Conservation (phyloP, 345 rosid species). For the Rubroshorea leprosula region DNA sequence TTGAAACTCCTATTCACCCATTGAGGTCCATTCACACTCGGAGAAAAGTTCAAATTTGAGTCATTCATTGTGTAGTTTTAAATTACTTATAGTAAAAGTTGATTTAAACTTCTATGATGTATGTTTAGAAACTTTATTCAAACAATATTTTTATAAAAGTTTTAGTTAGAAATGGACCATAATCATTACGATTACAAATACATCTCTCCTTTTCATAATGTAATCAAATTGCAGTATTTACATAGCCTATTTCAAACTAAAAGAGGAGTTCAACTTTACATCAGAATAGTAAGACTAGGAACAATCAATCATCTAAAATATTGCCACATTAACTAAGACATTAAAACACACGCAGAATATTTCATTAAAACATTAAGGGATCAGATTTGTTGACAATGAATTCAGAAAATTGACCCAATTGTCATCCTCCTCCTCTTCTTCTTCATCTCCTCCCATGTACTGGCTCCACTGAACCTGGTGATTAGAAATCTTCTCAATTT, state of each 20-base stretch:
- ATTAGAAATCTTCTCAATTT: slow-evolving; percentile 37
- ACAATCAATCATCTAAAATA: slow-evolving; percentile 9
- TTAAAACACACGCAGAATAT: slow-evolving; percentile 2
- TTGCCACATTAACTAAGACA: neutral
- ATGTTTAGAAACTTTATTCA: too few species aligned
- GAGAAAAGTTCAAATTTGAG: too few species aligned
- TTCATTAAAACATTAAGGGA: slow-evolving; percentile 21
- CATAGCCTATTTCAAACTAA: slow-evolving; percentile 18
- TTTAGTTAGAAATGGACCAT: neutral
- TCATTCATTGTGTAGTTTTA: too few species aligned
- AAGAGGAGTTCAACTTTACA: slow-evolving; percentile 5
- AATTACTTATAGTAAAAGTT: too few species aligned
- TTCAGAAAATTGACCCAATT: slow-evolving; percentile 64
- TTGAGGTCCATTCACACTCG: too few species aligned
- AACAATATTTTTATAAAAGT: too few species aligned
- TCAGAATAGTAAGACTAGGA: slow-evolving; percentile 1
- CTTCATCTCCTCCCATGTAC: slow-evolving; percentile 32
- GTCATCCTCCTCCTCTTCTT: slow-evolving; percentile 56
- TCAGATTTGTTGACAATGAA: slow-evolving; percentile 46
- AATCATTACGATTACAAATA: neutral
- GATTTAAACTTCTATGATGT: too few species aligned
- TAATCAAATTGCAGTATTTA: slow-evolving; percentile 15
- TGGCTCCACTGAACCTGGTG: slow-evolving; percentile 39
- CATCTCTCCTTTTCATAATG: neutral
- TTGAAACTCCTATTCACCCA: too few species aligned